These are phyloP conservation scores for Russula sp. DNA, from an alignment of 768 basidiomycete genomes.

Conservation along the genomic window DNA sequence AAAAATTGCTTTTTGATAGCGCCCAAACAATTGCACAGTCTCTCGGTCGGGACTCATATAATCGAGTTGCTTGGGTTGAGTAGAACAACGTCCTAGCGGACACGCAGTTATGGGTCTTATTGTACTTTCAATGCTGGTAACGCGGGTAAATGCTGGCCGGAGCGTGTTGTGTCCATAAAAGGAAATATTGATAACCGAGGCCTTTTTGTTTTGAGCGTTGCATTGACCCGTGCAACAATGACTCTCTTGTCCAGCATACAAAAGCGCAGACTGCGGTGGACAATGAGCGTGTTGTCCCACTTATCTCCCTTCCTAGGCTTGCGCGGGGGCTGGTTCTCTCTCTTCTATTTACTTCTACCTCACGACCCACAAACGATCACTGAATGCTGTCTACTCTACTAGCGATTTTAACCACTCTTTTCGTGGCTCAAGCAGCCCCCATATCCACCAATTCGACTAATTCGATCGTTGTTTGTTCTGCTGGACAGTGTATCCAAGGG, in stretches of 20 bases:
- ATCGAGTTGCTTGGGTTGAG: no score
- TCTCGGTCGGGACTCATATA: no score
- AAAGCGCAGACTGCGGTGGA: neutral
- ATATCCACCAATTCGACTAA: slow-evolving; percentile 40
- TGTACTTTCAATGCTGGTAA: no score
- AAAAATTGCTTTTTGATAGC: no score
- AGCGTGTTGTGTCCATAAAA: slow-evolving; percentile 17
- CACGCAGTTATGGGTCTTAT: no score
- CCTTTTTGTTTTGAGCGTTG: slow-evolving; percentile 6
- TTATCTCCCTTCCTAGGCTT: neutral
- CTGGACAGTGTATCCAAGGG: slow-evolving; percentile 85
- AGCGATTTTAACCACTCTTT: neutral
- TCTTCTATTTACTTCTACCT: slow-evolving; percentile 13
- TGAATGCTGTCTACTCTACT: slow-evolving; percentile 23
- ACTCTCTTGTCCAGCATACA: slow-evolving; percentile 11
- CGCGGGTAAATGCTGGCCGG: neutral
- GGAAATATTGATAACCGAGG: slow-evolving; percentile 1
- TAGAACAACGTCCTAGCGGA: no score
- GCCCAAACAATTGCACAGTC: no score
- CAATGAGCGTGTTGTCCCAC: neutral
- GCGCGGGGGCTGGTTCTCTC: slow-evolving; percentile 18
- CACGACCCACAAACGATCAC: slow-evolving; percentile 14
- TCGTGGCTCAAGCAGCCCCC: neutral
- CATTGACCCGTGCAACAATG: neutral
- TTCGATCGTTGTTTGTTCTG: slow-evolving; percentile 72